phyloP scores from a whole-genome alignment of 176 grass and related monocot species.

The Sorghum bicolor region DNA sequence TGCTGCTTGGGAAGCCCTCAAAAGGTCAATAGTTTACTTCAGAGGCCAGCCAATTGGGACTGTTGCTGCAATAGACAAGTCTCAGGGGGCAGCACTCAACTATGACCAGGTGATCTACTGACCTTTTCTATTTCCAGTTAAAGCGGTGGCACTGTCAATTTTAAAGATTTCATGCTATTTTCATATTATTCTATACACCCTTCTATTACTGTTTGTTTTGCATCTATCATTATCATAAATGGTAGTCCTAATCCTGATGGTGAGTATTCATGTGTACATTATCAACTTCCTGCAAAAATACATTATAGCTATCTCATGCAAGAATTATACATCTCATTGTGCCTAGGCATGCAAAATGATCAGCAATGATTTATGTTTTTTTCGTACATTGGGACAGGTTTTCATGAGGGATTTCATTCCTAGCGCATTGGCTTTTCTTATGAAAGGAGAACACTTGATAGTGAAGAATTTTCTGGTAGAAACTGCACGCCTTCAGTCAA shows the following conservation, averaged over 20 bases:
- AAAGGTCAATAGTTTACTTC: constrained; percentile 60
- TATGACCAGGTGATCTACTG: constrained; percentile 72
- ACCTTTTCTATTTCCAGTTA: constrained; percentile 26
- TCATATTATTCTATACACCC: constrained; percentile 1
- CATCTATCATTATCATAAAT: neutral
- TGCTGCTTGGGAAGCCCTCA: constrained; percentile 88
- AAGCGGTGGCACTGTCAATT: neutral
- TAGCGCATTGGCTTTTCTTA: constrained; percentile 75
- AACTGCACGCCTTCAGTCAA: constrained; percentile 76
- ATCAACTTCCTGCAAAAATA: constrained; percentile 18
- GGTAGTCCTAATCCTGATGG: neutral
- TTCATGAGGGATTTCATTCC: constrained; percentile 97
- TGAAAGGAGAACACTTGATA: constrained; percentile 62
- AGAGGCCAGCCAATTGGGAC: constrained; percentile 70
- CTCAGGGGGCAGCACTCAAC: constrained; percentile 66
- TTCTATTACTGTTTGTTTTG: neutral
- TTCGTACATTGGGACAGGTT: constrained; percentile 47
- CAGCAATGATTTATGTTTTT: constrained; percentile 4
- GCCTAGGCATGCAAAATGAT: constrained; percentile 14
- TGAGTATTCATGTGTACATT: constrained; percentile 16
- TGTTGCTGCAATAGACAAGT: constrained; percentile 78
- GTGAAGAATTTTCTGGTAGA: constrained; percentile 85
- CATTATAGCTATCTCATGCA: constrained; percentile 16
- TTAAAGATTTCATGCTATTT: neutral
- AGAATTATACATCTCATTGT: constrained; percentile 14